phyloP scores from a whole-genome alignment of 2,329 filamentous ascomycete genomes.

The Talaromyces sp. region DNA sequence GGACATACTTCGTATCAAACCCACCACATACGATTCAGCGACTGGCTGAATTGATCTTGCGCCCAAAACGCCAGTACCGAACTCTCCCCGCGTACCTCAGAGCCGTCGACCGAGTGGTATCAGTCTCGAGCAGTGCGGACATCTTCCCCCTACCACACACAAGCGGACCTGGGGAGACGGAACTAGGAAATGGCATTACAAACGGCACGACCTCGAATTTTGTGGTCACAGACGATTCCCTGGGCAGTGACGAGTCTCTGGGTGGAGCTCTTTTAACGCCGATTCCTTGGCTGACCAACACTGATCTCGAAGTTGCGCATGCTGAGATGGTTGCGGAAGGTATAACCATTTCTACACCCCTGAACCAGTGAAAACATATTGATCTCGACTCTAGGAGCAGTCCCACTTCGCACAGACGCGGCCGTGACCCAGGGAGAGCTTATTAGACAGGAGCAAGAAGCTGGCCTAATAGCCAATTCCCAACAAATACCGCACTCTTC shows the following conservation, averaged over 20 bases:
- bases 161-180: conserved; percentile 10
- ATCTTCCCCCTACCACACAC: conserved; percentile 66
- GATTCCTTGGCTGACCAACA: conserved; percentile 72
- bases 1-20: conserved; percentile 60
- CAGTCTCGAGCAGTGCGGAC: conserved; percentile 75
- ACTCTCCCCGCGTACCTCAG: conserved; percentile 80
- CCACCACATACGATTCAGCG: conserved; percentile 93
- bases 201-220: conserved; percentile 31
- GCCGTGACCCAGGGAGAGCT: conserved; percentile 79
- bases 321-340: conserved; percentile 13
- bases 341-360: not conserved
- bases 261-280: conserved; percentile 88
- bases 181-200: conserved; percentile 51
- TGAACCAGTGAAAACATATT: not conserved
- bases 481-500: conserved; percentile 17
- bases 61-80: conserved; percentile 72
- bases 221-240: conserved; percentile 28
- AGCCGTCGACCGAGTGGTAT: conserved; percentile 83
- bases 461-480: conserved; percentile 66
- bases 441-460: conserved; percentile 77
- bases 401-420: conserved; percentile 20
- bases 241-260: conserved; percentile 81
- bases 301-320: conserved; percentile 22
- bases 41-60: conserved; percentile 75
- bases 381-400: conserved; percentile 21